These are phyloP conservation scores for Heliamphora pulchella DNA, from an alignment of 179 eudicot genomes.

Conservation along the genomic window DNA sequence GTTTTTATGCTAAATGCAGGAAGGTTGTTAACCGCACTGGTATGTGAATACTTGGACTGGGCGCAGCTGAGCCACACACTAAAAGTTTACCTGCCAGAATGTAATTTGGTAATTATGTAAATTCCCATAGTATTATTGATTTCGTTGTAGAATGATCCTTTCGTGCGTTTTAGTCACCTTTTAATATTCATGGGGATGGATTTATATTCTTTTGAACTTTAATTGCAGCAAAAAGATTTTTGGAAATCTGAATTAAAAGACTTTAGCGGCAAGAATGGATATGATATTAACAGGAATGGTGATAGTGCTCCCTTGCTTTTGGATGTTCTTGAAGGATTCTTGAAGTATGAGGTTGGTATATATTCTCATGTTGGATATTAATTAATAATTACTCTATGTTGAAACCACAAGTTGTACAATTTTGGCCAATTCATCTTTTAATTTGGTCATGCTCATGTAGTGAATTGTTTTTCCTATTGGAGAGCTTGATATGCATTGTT, in stretches of 20 bases:
- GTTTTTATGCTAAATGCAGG: constrained; percentile 43
- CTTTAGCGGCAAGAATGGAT: constrained; percentile 85
- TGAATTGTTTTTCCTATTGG: neutral
- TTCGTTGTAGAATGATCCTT: neutral
- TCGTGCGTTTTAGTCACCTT: too few relatives aligned
- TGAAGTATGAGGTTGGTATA: constrained; percentile 62
- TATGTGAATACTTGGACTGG: constrained; percentile 99
- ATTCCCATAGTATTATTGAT: neutral
- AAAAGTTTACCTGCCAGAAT: constrained; percentile 92
- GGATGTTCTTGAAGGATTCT: constrained; percentile 95
- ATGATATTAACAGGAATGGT: constrained; percentile 75
- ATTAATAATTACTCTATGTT: neutral
- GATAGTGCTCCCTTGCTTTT: constrained; percentile 84
- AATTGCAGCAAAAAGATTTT: constrained; percentile 68
- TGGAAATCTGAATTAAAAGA: constrained; percentile 96
- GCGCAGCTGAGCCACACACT: constrained; percentile 82
- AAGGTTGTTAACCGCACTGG: constrained; percentile 74
- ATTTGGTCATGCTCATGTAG: neutral
- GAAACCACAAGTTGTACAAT: neutral
- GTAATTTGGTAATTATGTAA: constrained; percentile 63
- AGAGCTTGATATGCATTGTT: too few relatives aligned
- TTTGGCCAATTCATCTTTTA: neutral
- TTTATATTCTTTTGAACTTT: constrained; percentile 7
- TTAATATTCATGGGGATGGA: constrained; percentile 1
- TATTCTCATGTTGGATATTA: neutral